Evolutionary conservation across 164 flowering plant species (phyloP).

Genomic region (Nelumbo lutea): DNA sequence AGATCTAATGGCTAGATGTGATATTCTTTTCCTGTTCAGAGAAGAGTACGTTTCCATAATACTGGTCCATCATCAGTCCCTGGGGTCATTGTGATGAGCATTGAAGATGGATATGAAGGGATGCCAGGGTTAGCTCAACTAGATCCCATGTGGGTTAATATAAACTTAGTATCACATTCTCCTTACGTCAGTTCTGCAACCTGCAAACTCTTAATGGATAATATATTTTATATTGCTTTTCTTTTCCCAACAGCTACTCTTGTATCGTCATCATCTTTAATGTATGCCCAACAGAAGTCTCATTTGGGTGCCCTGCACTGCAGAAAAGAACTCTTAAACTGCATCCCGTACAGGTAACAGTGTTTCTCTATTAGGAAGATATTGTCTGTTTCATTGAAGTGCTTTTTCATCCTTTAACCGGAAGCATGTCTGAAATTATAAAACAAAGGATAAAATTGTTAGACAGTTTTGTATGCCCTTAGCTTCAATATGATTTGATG

Average conservation of each 20-base stretch:
- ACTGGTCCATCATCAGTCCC: conserved; percentile 71
- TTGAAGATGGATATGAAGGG: conserved; percentile 87
- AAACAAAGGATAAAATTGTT: too few relatives aligned
- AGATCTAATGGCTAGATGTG: not conserved
- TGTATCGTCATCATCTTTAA: conserved; percentile 64
- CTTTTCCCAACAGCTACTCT: conserved; percentile 48
- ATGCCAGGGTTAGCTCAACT: conserved; percentile 67
- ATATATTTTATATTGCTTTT: conserved; percentile 7
- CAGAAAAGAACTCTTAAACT: conserved; percentile 45
- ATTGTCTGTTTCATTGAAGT: not conserved
- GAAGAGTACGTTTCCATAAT: conserved; percentile 76
- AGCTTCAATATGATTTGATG: too few relatives aligned
- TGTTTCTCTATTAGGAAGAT: not conserved
- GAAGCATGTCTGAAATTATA: not conserved
- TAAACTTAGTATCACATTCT: not conserved
- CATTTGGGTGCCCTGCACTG: conserved; percentile 42
- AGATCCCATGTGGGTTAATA: conserved; percentile 62
- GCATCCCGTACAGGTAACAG: conserved; percentile 79
- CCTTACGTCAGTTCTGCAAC: not conserved
- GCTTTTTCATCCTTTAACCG: not conserved
- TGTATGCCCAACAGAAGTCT: conserved; percentile 47
- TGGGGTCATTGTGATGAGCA: conserved; percentile 86
- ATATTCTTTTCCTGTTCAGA: conserved; percentile 33
- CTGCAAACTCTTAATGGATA: not conserved
- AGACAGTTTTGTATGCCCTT: too few relatives aligned